phyloP scores from a whole-genome alignment of 1,284 basidiomycete genomes.

The Puccinia horiana region DNA sequence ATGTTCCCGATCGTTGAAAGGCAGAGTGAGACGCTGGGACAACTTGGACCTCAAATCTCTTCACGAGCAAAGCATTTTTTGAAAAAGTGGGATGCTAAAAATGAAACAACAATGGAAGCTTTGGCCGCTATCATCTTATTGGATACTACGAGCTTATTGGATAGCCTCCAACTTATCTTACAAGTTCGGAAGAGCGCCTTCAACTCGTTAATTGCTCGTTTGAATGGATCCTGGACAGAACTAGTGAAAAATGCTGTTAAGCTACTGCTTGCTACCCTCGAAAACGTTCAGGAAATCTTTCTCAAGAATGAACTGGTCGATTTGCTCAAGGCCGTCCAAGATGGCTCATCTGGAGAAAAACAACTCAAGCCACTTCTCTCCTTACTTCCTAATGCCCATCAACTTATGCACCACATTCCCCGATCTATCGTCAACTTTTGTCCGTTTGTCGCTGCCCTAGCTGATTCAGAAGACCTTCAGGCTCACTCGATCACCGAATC shows the following conservation, averaged over 20 bases:
- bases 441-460: constrained; percentile 22
- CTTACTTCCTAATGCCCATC: constrained; percentile 42
- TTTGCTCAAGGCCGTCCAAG: constrained; percentile 18
- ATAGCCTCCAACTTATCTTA: constrained; percentile 24
- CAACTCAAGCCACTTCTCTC: constrained; percentile 28
- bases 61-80: constrained; percentile 25
- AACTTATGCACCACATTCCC: constrained; percentile 22
- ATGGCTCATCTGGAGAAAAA: constrained; percentile 14
- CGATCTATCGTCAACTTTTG: constrained; percentile 29
- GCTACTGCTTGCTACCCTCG: constrained; percentile 14
- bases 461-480: neutral
- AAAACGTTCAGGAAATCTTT: constrained; percentile 21
- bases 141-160: constrained; percentile 25
- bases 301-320: neutral
- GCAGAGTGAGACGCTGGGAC: constrained; percentile 17
- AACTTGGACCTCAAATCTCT: constrained; percentile 45
- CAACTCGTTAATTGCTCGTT: constrained; percentile 9
- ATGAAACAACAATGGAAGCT: constrained; percentile 3
- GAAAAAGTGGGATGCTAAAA: constrained; percentile 7
- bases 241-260: constrained; percentile 12
- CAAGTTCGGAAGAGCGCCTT: constrained; percentile 23
- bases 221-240: constrained; percentile 28
- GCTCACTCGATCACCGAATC: constrained; percentile 7
- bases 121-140: constrained; percentile 29
- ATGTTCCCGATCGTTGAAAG: constrained; percentile 36